Base-by-base conservation (phyloP, 2,329 filamentous ascomycete species). In the Anthostomella pinea region DNA sequence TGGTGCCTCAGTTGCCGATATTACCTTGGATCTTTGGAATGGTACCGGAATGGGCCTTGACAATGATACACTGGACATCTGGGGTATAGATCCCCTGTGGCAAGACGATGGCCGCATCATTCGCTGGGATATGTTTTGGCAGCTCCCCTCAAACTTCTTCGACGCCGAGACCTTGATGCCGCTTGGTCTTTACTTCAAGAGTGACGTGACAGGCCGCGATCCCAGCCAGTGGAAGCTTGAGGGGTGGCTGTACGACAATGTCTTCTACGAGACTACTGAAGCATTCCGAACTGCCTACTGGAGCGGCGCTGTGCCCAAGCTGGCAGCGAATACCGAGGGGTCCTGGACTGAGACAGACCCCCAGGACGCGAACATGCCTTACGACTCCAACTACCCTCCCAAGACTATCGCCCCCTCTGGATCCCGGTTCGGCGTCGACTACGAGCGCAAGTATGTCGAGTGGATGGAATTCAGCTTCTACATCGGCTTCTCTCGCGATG, bases 401-500 rank as follows among this genome's bases (percentile, higher is more conserved):
- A 14, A 16, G 13, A 16, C 15, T 10, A 15, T 18, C 7, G 27
- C 27, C 4, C 27, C 27, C 13, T 29, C 27, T 4, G 15, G 27
- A 15, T 16, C 27, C 13, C 27, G 27, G 10, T 29, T 29, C 13
- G 27, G 27, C 15, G 27, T 29, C 15, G 27, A 29, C 27, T 29
- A 29, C 27, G 27, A 29, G 27, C 13, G 27, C 6, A 29, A 18
- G 15, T 29, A 29, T 15, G 27, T 29, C 15, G 27, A 29, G 15
- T 29, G 27, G 27, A 29, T 18, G 27, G 27, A 15, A 16, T 29
- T 16, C 27, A 29, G 27, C 27, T 29, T 29, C 27, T 29, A 29
- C 11, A 17, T 29, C 15, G 27, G 27, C 6, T 29, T 29, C 27
- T 18, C 27, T 6, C 15, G 27, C 15, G 11, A 29, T 6, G 18